Percentiles rank a stretch among this genome's conserved stretches.
These are phyloP conservation scores for Alternaria alternata DNA, from an alignment of 2,329 filamentous ascomycete genomes.

Conservation along the genomic window DNA sequence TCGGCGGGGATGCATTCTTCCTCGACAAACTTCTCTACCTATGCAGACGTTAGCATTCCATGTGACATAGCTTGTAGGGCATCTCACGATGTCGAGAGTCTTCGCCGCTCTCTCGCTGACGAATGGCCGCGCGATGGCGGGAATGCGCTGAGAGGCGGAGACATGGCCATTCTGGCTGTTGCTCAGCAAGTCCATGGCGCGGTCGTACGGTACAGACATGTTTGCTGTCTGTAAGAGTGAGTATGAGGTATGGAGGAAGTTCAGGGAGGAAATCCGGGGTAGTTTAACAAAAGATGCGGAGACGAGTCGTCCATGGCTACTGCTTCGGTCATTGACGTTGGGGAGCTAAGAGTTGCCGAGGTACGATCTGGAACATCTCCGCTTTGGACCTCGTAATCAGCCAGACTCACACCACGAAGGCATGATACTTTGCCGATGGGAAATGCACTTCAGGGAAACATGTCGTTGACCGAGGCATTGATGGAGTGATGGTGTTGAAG, in stretches of 20 bases:
- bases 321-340: slow-evolving; percentile 19
- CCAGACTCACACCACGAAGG: slow-evolving; percentile 6
- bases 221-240: slow-evolving; percentile 7
- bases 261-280: slow-evolving; percentile 23
- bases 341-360: slow-evolving; percentile 35
- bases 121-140: slow-evolving; percentile 65
- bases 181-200: slow-evolving; percentile 38
- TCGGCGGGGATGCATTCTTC: slow-evolving; percentile 85
- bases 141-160: slow-evolving; percentile 64
- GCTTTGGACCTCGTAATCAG: slow-evolving; percentile 2
- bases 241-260: neutral
- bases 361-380: slow-evolving; percentile 23
- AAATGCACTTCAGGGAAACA: neutral
- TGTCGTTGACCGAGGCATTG: slow-evolving; percentile 6
- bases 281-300: slow-evolving; percentile 22
- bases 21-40: slow-evolving; percentile 95
- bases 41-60: neutral
- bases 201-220: slow-evolving; percentile 45
- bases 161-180: slow-evolving; percentile 50
- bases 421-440: neutral
- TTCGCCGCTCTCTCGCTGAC: slow-evolving; percentile 87
- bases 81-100: slow-evolving; percentile 75
- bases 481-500: neutral
- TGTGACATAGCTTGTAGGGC: neutral
- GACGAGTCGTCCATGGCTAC: slow-evolving; percentile 33